These are phyloP conservation scores for Fraxinus velutina DNA, from an alignment of 305 asterid species.

Conservation along the genomic window DNA sequence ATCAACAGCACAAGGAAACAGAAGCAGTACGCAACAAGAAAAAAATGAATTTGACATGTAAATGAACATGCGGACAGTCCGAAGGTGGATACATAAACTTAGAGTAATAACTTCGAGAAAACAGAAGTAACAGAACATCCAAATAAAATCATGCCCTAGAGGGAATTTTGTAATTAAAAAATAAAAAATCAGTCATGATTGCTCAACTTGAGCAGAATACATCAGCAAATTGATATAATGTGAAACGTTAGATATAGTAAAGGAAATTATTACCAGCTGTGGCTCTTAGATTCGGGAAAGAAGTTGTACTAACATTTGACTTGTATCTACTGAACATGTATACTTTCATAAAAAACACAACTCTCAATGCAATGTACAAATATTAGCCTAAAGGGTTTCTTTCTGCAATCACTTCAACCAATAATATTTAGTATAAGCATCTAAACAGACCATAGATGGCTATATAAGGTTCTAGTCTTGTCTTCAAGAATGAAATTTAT, in stretches of 20 bases:
- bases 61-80: neutral
- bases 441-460: conserved; percentile 7
- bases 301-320: neutral
- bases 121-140: neutral
- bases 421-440: conserved; percentile 1
- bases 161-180: neutral
- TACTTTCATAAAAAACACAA: neutral
- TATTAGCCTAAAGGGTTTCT: neutral
- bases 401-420: neutral
- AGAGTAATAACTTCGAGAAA: neutral
- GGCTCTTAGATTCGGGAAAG: neutral
- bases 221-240: neutral
- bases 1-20: neutral
- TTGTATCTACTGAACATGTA: neutral
- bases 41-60: neutral
- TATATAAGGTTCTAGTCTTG: neutral
- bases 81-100: neutral
- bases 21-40: neutral
- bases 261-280: neutral
- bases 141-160: neutral
- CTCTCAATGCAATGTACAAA: neutral
- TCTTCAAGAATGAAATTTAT: conserved; percentile 4
- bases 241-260: neutral
- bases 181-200: neutral
- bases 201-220: neutral